phyloP scores from a whole-genome alignment of 1,139 yeast species.

The Magnusiomyces suaveolens region DNA sequence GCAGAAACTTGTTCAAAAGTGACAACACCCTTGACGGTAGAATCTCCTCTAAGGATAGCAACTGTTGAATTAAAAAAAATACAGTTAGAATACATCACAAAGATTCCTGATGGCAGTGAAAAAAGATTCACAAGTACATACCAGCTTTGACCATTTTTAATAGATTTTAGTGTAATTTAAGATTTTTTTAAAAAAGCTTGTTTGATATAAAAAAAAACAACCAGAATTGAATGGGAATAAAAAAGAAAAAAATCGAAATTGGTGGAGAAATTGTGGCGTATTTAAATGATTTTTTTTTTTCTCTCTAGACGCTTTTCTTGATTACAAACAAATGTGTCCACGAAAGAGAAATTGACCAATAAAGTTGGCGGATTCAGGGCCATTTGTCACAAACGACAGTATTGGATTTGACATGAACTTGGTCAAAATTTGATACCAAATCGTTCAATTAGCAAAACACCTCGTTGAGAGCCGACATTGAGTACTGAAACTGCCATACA shows the following conservation, averaged over 20 bases:
- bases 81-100: not conserved
- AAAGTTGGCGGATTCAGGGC: too few species aligned
- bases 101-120: not conserved
- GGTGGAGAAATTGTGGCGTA: not conserved
- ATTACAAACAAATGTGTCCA: not conserved
- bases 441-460: too few species aligned
- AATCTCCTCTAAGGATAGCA: constrained; percentile 94
- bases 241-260: too few species aligned
- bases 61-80: constrained; percentile 35
- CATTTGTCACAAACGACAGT: too few species aligned
- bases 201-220: too few species aligned
- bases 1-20: constrained; percentile 75
- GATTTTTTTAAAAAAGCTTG: too few species aligned
- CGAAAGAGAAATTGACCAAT: too few species aligned
- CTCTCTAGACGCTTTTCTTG: not conserved
- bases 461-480: too few species aligned
- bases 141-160: constrained; percentile 9
- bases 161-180: too few species aligned
- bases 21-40: constrained; percentile 78
- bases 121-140: not conserved
- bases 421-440: too few species aligned
- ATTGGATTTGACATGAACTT: too few species aligned
- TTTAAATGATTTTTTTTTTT: not conserved
- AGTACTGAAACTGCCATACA: too few species aligned
- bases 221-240: not conserved